A percentile compares a stretch with the other conserved stretches of the same genome.
Conservation (phyloP, 768 basidiomycete species). For the Brasilioporus rufonigricans region DNA sequence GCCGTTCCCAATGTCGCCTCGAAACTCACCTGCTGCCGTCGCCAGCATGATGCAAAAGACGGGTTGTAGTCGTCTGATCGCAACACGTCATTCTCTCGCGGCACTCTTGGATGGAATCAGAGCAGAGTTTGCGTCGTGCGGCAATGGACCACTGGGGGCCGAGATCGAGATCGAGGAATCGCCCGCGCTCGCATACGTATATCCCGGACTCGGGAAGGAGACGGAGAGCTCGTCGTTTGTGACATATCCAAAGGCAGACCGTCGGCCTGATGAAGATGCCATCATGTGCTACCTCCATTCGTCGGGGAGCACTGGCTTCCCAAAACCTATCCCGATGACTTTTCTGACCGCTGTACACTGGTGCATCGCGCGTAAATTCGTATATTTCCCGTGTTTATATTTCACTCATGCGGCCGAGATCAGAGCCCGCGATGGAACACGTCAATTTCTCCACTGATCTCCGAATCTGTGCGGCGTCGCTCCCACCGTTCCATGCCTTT, state of each 20-base stretch:
- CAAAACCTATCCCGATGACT: slow-evolving; percentile 39
- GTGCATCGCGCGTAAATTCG: slow-evolving; percentile 32
- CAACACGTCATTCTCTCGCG: slow-evolving; percentile 30
- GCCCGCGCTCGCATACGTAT: slow-evolving; percentile 9
- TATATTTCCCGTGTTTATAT: not conserved
- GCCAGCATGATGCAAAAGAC: slow-evolving; percentile 36
- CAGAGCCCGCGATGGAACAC: slow-evolving; percentile 10
- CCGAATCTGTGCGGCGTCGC: slow-evolving; percentile 6
- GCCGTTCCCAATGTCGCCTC: slow-evolving; percentile 37
- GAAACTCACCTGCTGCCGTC: slow-evolving; percentile 38
- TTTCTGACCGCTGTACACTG: slow-evolving; percentile 32
- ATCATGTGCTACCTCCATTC: slow-evolving; percentile 43
- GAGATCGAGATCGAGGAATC: slow-evolving; percentile 14
- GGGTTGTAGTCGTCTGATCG: slow-evolving; percentile 38
- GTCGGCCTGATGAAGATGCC: slow-evolving; percentile 11
- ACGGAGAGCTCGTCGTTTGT: not conserved
- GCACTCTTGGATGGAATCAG: slow-evolving; percentile 31
- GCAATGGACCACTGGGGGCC: not conserved
- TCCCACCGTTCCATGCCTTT: slow-evolving; percentile 24
- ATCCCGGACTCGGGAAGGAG: slow-evolving; percentile 8
- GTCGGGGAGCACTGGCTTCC: slow-evolving; percentile 49
- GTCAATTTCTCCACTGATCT: slow-evolving; percentile 3
- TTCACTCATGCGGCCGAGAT: not conserved
- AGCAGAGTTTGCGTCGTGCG: slow-evolving; percentile 14
- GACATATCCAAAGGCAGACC: slow-evolving; percentile 7